Evolutionary conservation across 2,329 filamentous ascomycete species (phyloP).

Genomic region (Malbranchea zuffiana): DNA sequence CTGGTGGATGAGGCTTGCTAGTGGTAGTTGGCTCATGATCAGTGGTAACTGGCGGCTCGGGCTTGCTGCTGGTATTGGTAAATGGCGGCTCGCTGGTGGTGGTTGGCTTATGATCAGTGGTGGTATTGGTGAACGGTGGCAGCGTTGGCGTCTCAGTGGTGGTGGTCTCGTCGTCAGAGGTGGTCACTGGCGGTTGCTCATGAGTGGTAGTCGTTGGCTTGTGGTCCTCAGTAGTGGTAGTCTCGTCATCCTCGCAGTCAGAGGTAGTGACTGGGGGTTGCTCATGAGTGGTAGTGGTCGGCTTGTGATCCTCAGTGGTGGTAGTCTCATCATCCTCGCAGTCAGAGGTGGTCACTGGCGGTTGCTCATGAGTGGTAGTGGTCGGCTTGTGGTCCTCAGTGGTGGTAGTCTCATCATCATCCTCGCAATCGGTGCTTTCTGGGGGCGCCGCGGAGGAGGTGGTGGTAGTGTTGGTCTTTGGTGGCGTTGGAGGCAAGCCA

Average conservation of each 20-base stretch:
- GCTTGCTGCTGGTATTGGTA: not conserved
- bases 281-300: not conserved
- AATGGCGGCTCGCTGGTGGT: not conserved
- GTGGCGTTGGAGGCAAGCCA: not conserved
- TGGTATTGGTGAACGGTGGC: not conserved
- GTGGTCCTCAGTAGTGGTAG: slow-evolving; percentile 2
- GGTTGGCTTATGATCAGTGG: not conserved
- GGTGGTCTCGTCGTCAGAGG: slow-evolving; percentile 1
- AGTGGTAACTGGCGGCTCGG: slow-evolving; percentile 3
- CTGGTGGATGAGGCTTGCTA: not conserved
- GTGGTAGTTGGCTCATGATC: not conserved
- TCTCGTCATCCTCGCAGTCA: not conserved
- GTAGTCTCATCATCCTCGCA: slow-evolving; percentile 4
- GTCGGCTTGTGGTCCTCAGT: not conserved
- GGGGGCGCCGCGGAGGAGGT: slow-evolving; percentile 1
- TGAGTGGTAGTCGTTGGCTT: not conserved
- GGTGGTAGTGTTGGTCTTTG: not conserved
- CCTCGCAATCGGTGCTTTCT: not conserved
- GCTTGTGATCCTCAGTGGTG: not conserved
- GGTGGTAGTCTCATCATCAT: slow-evolving; percentile 1
- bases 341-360: slow-evolving; percentile 2
- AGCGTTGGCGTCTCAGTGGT: slow-evolving; percentile 3
- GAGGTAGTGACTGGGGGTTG: not conserved
- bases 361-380: not conserved
- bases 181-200: not conserved